Percentiles rank a stretch among this genome's conserved stretches.
These are phyloP conservation scores for Pestalotiopsis sp. DNA, from an alignment of 2,329 filamentous ascomycete species.

Conservation along the genomic window DNA sequence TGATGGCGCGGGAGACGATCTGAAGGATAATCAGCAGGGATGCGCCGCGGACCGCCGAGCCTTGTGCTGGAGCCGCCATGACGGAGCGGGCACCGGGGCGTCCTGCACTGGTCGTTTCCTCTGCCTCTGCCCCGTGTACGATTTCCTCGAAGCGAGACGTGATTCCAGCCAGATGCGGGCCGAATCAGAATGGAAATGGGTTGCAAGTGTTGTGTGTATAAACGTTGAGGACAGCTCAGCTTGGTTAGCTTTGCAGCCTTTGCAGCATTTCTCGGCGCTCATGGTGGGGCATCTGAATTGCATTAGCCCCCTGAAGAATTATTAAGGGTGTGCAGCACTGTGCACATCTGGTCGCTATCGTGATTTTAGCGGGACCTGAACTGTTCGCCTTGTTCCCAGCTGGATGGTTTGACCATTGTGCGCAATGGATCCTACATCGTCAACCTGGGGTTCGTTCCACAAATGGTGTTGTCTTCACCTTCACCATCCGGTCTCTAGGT, in stretches of 20 bases:
- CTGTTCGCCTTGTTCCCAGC: neutral
- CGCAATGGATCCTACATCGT: neutral
- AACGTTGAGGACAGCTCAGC: neutral
- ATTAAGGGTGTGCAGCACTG: neutral
- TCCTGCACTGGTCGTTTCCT: neutral
- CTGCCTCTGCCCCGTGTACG: neutral
- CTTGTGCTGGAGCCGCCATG: constrained; percentile 15
- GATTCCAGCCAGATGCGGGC: neutral
- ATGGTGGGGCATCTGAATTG: neutral
- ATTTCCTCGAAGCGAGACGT: neutral
- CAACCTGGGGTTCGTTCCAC: neutral
- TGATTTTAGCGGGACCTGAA: neutral
- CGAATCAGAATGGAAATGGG: neutral
- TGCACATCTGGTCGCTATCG: neutral
- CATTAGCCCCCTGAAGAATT: neutral
- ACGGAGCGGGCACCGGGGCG: neutral
- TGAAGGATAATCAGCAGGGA: constrained; percentile 88
- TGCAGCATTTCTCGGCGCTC: neutral
- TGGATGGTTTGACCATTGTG: neutral
- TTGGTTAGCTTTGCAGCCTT: neutral
- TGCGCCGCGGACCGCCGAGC: constrained; percentile 66
- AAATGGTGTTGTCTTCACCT: neutral
- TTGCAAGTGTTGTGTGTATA: neutral
- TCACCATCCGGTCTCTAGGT: neutral
- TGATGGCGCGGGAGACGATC: constrained; percentile 82